Base-by-base conservation (phyloP, 768 basidiomycete species). In the Hydnomerulius pinastri region DNA sequence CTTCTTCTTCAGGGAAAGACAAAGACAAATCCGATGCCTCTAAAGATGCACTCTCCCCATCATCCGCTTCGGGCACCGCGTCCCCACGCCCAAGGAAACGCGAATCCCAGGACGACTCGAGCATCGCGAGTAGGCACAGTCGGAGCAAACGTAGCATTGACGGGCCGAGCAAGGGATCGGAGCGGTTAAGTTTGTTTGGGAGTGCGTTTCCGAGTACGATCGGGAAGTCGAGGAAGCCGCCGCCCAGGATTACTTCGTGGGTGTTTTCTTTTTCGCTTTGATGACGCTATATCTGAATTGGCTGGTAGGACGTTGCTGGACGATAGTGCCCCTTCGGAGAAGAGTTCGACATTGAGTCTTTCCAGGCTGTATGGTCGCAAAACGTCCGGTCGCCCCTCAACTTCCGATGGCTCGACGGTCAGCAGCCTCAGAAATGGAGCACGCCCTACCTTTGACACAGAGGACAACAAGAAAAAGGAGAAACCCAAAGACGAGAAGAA, bases 181-280 rank as follows among this genome's bases (percentile, higher is more conserved):
- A 89, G 35, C 73, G 90, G n/a, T 66, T 90, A 53, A 93, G 92
- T 60, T 83, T 96, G 60, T 96, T 97, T 61, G 90, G 89, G 12
- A 78, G 76, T 17, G 68, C 82, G 3, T 83, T 91, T 53, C 69
- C 73, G 10, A 78, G 81, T 1, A 72, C 83, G 5, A 61, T 90
- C 46, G 81, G 83, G 24, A 87, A 86, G 65, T 71, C 74, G 33
- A 73, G 93, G 56, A 95, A 97, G 65, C 93, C 93, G 1, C 78
- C 92, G 0, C 92, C 91, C 15, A 80, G 80, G 67, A 84, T 83
- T 56, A 80, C 83, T 20, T 60, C 73, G 86, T 86, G 62, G 60
- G 85, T 75, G 38, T 43, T 56, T 46, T 35, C n/a, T n/a, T 46
- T 9, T 10, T 30, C 46, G 24, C 27, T 21, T 44, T 41, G 12